Conservation (phyloP, 495 filamentous ascomycete genomes). For the Penicillium salamii region DNA sequence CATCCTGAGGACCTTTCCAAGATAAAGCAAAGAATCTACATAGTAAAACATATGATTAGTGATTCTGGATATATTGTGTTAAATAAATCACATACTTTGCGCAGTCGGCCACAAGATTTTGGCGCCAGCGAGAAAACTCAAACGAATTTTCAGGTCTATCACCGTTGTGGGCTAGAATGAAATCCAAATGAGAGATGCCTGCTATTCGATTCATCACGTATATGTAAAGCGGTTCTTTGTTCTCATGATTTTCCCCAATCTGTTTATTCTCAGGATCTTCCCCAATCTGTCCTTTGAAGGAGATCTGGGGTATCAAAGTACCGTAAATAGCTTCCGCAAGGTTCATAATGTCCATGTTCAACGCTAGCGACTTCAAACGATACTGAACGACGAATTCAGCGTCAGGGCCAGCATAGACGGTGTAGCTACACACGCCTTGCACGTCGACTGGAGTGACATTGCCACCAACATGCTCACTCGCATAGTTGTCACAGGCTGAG, state of each 20-base stretch:
- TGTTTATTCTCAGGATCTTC: too few relatives aligned
- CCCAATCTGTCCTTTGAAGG: constrained; percentile 35
- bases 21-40: constrained; percentile 34
- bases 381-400: constrained; percentile 41
- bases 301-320: constrained; percentile 25
- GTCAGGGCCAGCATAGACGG: constrained; percentile 38
- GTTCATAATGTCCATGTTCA: constrained; percentile 26
- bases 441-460: constrained; percentile 32
- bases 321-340: constrained; percentile 34
- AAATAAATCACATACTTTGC: constrained; percentile 18
- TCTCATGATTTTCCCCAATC: constrained; percentile 26
- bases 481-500: constrained; percentile 30
- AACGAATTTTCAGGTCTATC: constrained; percentile 27
- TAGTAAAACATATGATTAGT: constrained; percentile 2
- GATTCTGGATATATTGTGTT: not conserved
- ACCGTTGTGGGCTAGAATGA: constrained; percentile 27
- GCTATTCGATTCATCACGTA: constrained; percentile 37
- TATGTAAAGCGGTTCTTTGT: constrained; percentile 33
- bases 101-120: constrained; percentile 29
- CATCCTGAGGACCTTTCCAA: constrained; percentile 31
- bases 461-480: constrained; percentile 30
- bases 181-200: constrained; percentile 35
- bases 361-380: constrained; percentile 32
- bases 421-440: constrained; percentile 43
- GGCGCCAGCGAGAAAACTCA: constrained; percentile 27